These are phyloP conservation scores for Fusarium vanettenii DNA, from an alignment of 2,329 filamentous ascomycete species.

Conservation along the genomic window DNA sequence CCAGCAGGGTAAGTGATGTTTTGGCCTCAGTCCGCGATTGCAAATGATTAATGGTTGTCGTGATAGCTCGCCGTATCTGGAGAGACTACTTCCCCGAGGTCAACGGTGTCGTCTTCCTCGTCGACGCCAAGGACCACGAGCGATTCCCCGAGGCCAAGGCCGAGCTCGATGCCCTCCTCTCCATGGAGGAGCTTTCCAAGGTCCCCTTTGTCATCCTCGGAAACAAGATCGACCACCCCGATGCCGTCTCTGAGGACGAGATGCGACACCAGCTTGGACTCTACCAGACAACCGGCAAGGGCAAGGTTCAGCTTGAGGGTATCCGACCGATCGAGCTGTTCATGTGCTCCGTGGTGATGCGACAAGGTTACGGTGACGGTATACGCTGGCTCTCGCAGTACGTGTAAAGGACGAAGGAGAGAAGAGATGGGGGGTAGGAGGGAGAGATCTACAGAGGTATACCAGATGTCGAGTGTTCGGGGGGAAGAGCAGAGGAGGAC, in stretches of 20 bases:
- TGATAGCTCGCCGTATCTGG: slow-evolving; percentile 88
- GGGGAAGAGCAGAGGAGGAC: slow-evolving; percentile 27
- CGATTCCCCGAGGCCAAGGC: slow-evolving; percentile 94
- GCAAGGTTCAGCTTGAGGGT: slow-evolving; percentile 90
- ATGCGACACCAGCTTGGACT: slow-evolving; percentile 90
- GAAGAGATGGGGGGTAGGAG: slow-evolving; percentile 5
- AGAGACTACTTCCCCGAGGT: slow-evolving; percentile 98
- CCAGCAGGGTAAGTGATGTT: slow-evolving; percentile 76
- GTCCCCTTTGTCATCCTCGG: slow-evolving; percentile 96
- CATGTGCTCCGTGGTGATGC: slow-evolving; percentile 99
- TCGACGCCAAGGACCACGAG: slow-evolving; percentile 97
- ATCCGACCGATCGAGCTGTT: slow-evolving; percentile 97
- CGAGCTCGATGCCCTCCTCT: slow-evolving; percentile 93
- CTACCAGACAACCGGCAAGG: slow-evolving; percentile 97
- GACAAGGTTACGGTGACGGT: slow-evolving; percentile 92
- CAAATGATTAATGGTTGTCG: slow-evolving; percentile 1
- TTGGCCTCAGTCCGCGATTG: not conserved
- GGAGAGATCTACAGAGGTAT: slow-evolving; percentile 30
- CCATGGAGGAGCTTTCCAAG: slow-evolving; percentile 96
- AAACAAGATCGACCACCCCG: slow-evolving; percentile 99
- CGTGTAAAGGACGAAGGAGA: slow-evolving; percentile 67
- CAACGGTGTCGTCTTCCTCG: slow-evolving; percentile 95
- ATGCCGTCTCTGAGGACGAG: slow-evolving; percentile 95
- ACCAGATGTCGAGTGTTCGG: slow-evolving; percentile 32
- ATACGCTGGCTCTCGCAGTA: slow-evolving; percentile 95